Base-by-base conservation (phyloP, 305 asterid species). In the Petunia hybrid region DNA sequence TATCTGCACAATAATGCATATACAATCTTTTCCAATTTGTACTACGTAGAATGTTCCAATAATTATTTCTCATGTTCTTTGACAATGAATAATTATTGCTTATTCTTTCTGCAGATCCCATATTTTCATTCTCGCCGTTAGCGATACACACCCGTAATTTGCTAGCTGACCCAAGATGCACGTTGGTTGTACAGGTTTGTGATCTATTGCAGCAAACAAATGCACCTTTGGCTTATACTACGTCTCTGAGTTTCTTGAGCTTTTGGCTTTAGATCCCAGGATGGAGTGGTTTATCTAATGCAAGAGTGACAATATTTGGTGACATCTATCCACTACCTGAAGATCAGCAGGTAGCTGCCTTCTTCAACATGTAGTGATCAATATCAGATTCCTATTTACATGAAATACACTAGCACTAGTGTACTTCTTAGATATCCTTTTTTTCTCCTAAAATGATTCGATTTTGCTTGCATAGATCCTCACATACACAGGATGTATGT, bases 221-320 rank as follows among this genome's bases (percentile, higher is more conserved):
- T 48, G 22, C 8, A 8, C 16, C 7, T 84, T 45, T 46, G 46
- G 14, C 41, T 80, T 31, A 65, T 81, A 10, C 78, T 16, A 67
- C 75, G 64, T 51, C 71, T 81, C 59, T 67, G 81, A 45, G 74
- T 85, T 68, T 76, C n/a, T 82, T 85, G 67, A 82, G 80, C 48
- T 71, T 69, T 63, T 81, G 76, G 63, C 77, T 79, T 53, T 79
- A 96, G 99, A 92, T 93, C 79, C 99, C 98, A 77, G 99, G 99
- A 80, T 96, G 99, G 99, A 92, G 98, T 92, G 93, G 99, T 89
- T 87, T 96, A 87, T 94, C 99, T 83, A 96, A 96, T 85, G 98
- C 99, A 79, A 91, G 99, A 86, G 98, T 94, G 56, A 92, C 99
- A 10, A 92, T 96, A 78, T 93, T 96, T 41, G 99, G 99, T 10